A percentile compares a stretch with the other conserved stretches of the same genome.
These are phyloP conservation scores for Suhomyces sp. DNA, from an alignment of 805 yeast genomes.

Conservation along the genomic window DNA sequence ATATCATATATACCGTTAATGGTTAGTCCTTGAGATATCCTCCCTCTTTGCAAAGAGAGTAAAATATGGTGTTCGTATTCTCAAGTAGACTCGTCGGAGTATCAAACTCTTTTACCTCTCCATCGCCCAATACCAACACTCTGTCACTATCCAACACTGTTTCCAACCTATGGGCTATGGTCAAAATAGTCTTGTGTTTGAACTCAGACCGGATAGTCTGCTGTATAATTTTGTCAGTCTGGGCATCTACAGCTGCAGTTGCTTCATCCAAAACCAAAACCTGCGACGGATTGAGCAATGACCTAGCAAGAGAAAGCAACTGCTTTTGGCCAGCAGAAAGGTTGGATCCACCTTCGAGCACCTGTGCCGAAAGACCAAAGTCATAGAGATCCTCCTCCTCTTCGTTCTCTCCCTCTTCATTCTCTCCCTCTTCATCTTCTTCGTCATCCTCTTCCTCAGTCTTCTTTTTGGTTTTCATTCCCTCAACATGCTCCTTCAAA, in stretches of 20 bases:
- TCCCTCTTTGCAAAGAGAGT: constrained; percentile 11
- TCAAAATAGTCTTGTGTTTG: constrained; percentile 23
- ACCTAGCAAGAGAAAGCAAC: constrained; percentile 23
- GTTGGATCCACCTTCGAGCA: constrained; percentile 24
- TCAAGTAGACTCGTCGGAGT: constrained; percentile 8
- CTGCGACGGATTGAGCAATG: constrained; percentile 17
- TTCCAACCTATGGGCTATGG: constrained; percentile 28
- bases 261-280: constrained; percentile 24
- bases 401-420: background rate
- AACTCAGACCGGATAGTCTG: constrained; percentile 24
- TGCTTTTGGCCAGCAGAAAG: constrained; percentile 25
- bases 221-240: constrained; percentile 27
- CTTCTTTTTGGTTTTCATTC: constrained; percentile 17
- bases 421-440: background rate
- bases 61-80: constrained; percentile 5
- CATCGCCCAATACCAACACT: constrained; percentile 23
- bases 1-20: no score
- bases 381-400: constrained; percentile 1
- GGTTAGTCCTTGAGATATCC: constrained; percentile 1
- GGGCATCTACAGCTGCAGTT: constrained; percentile 35
- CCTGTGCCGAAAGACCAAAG: constrained; percentile 15
- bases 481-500: constrained; percentile 21
- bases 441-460: background rate
- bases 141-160: constrained; percentile 27
- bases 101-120: constrained; percentile 21